phyloP scores from a whole-genome alignment of 1,284 basidiomycete species.

The Papiliotrema flavescens region DNA sequence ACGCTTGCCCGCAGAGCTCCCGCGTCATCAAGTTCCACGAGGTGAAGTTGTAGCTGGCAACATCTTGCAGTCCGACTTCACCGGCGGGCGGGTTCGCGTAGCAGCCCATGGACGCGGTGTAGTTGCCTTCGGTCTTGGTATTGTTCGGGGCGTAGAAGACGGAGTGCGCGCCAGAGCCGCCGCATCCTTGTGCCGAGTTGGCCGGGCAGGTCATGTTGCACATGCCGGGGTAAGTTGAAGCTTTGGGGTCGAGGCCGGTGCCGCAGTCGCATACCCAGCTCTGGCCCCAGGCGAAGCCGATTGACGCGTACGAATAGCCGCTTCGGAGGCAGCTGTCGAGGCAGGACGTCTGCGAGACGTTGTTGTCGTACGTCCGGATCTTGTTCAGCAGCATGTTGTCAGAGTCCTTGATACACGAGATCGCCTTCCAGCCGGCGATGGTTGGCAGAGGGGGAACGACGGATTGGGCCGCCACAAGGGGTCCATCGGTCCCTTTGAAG shows the following conservation, averaged over 20 bases:
- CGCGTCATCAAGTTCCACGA: conserved; percentile 1
- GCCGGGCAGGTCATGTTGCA: conserved; percentile 33
- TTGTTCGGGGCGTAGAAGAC: conserved; percentile 1
- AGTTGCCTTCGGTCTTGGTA: neutral
- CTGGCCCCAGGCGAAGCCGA: conserved; percentile 4
- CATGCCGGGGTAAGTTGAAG: conserved; percentile 14
- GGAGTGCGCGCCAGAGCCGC: conserved; percentile 10
- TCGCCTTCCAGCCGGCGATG: conserved; percentile 22
- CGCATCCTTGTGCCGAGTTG: conserved; percentile 27
- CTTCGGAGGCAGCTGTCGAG: conserved; percentile 13
- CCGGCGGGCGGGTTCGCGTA: neutral
- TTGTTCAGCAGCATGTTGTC: conserved; percentile 1
- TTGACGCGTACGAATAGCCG: conserved; percentile 17
- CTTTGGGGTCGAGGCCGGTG: conserved; percentile 11
- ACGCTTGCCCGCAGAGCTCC: conserved; percentile 3
- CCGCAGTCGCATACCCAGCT: conserved; percentile 20
- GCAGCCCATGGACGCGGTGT: neutral
- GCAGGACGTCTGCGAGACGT: conserved; percentile 16
- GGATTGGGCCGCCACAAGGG: conserved; percentile 10
- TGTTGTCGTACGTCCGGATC: conserved; percentile 1
- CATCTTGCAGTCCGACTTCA: neutral
- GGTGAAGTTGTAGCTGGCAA: conserved; percentile 2
- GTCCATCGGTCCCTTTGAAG: conserved; percentile 23
- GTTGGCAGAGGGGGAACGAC: conserved; percentile 14
- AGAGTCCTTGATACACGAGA: conserved; percentile 22